Evolutionary conservation across 192 early-diverging fungal genomes (phyloP), one percentile per base, ranked within the genome.

Genomic region (Diversispora epigaea): DNA sequence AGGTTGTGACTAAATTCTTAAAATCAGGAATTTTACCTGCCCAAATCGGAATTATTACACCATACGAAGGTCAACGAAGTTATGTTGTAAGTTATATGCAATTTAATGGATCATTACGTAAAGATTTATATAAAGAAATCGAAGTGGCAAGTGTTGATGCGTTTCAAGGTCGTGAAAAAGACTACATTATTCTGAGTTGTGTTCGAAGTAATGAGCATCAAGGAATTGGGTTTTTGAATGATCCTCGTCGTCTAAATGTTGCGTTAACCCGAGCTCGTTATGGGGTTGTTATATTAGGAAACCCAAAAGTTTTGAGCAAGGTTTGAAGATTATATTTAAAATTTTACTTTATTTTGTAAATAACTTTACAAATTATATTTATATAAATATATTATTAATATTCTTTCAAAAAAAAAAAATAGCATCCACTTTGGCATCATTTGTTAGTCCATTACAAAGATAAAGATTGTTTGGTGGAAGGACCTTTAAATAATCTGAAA

Each of bases 121-220:
- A 93, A 78, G 96, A 98, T 61, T 83, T 95, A 12, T 99, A 98
- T 88, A 99, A 98, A 84, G 96, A 98, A 44, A 96, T 99, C 21
- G 98, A 99, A 79, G 96, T 99, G 4, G 96, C 96, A 32, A 96
- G 93, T 78, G 97, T 99, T 11, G 97, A 99, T 74, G 96, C 97
- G 8, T 99, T 99, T 89, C 97, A 99, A 75, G 97, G 97, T 52
- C 93, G 97, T 78, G 97, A 99, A 78, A 99, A 99, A 84, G 97
- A 98, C 78, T 99, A 98, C 74, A 98, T 99, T 72, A 98, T 99
- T 79, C 84, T 99, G 68, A 93, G 93, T 72, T 98, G 95, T 78
- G 97, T 99, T 46, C 90, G 97, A 50, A 95, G 93, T 73, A 99
- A 99, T 82, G 96, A 98, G 67, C 93, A 96, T 76, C 96, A 95